phyloP scores from a whole-genome alignment of 2,329 filamentous ascomycete genomes.

The Akanthomyces dipterigenus region DNA sequence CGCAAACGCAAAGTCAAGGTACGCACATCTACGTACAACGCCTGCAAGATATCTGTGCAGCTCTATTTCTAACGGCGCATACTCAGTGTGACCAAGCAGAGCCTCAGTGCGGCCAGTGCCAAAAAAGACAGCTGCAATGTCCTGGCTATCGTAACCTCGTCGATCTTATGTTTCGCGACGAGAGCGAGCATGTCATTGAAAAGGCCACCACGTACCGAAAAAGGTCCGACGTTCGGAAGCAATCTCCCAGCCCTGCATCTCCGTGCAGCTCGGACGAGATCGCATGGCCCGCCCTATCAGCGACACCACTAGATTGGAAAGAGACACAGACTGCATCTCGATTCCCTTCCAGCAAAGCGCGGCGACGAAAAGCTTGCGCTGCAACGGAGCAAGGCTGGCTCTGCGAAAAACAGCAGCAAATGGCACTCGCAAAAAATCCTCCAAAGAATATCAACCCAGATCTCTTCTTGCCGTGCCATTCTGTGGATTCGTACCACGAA shows the following conservation, averaged over 20 bases:
- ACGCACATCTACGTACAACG: slow-evolving; percentile 23
- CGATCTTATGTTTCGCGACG: slow-evolving; percentile 52
- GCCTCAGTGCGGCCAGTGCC: slow-evolving; percentile 48
- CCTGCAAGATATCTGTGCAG: neutral
- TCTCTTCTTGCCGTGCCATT: slow-evolving; percentile 3
- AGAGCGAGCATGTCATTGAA: slow-evolving; percentile 48
- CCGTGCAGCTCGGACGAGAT: slow-evolving; percentile 1
- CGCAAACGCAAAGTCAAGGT: slow-evolving; percentile 50
- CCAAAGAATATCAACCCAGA: neutral
- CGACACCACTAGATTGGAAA: neutral
- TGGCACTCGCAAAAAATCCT: neutral
- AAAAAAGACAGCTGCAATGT: slow-evolving; percentile 43
- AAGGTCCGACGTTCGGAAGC: slow-evolving; percentile 20
- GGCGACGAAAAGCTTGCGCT: neutral
- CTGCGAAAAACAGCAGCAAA: neutral
- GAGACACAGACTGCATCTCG: neutral
- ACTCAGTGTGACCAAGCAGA: slow-evolving; percentile 46
- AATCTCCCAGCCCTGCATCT: slow-evolving; percentile 14
- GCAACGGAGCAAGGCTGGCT: neutral
- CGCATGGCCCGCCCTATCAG: neutral
- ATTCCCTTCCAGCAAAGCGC: neutral
- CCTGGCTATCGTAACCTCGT: slow-evolving; percentile 50
- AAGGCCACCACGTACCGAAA: slow-evolving; percentile 36
- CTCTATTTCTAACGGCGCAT: slow-evolving; percentile 3
- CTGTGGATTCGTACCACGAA: slow-evolving; percentile 29